A percentile compares a stretch with the other conserved stretches of the same genome.
These are phyloP conservation scores for Melampsora americana DNA, from an alignment of 1,284 basidiomycete genomes.

Conservation along the genomic window DNA sequence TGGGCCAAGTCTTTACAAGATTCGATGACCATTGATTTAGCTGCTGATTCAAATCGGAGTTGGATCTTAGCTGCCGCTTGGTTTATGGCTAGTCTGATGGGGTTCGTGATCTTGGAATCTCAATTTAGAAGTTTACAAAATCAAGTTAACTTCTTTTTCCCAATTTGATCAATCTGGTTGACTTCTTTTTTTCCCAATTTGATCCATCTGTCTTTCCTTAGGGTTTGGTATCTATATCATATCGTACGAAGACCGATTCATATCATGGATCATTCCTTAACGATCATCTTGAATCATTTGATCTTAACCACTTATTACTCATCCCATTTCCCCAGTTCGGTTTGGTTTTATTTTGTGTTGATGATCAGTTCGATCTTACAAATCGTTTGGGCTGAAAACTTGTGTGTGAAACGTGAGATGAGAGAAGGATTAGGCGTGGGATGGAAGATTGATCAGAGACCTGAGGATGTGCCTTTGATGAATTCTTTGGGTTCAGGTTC, in stretches of 20 bases:
- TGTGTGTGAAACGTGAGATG: constrained; percentile 89
- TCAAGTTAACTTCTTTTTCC: too few relatives aligned
- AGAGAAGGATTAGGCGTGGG: constrained; percentile 67
- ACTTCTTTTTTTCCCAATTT: not conserved
- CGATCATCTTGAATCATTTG: constrained; percentile 82
- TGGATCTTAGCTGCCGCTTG: constrained; percentile 29
- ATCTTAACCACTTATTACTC: constrained; percentile 89
- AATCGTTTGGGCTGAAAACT: constrained; percentile 79
- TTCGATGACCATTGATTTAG: not conserved
- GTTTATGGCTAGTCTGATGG: constrained; percentile 28
- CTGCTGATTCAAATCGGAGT: constrained; percentile 4
- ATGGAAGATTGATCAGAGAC: constrained; percentile 47
- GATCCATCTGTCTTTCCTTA: constrained; percentile 53
- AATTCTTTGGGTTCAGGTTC: too few relatives aligned
- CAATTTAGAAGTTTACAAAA: too few relatives aligned
- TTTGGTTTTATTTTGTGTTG: constrained; percentile 84
- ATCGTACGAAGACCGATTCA: constrained; percentile 85
- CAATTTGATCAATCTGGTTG: constrained; percentile 2
- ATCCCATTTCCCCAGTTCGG: constrained; percentile 74
- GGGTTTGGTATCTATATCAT: constrained; percentile 80
- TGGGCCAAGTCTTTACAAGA: not conserved
- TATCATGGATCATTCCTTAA: constrained; percentile 88
- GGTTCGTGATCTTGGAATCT: too few relatives aligned
- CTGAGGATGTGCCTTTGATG: constrained; percentile 4
- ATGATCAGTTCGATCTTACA: constrained; percentile 67